phyloP scores from a whole-genome alignment of 2,329 filamentous ascomycete genomes.

The Sordariomycetes sp. region DNA sequence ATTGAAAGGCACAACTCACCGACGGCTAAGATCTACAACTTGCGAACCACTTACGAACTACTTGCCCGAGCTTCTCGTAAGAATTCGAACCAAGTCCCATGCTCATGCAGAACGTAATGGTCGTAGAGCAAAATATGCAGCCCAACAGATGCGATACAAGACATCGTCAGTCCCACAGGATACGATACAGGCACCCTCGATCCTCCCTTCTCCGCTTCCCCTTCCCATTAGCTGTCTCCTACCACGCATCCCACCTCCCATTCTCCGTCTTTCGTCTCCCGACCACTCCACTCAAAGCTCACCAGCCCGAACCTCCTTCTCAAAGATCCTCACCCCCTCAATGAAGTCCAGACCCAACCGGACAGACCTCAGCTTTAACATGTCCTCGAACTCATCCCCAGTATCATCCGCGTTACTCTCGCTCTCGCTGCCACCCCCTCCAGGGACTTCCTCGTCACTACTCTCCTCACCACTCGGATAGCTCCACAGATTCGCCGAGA shows the following conservation, averaged over 20 bases:
- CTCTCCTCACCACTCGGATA: neutral
- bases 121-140: neutral
- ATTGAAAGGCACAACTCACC: too few relatives aligned
- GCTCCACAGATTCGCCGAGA: neutral
- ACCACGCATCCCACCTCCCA: neutral
- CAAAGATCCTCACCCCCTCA: conserved; percentile 38
- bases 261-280: neutral
- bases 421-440: conserved; percentile 5
- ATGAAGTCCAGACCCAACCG: conserved; percentile 17
- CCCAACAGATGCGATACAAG: neutral
- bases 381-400: conserved; percentile 3
- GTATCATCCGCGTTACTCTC: neutral
- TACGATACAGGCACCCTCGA: neutral
- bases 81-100: conserved; percentile 12
- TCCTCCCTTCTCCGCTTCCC: neutral
- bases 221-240: neutral
- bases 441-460: neutral
- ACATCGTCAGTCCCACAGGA: neutral
- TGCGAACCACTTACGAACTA: too few relatives aligned
- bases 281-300: conserved; percentile 16
- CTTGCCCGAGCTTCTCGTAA: neutral
- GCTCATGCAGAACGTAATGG: neutral
- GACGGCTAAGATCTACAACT: too few relatives aligned
- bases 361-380: conserved; percentile 21
- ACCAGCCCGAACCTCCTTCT: conserved; percentile 37